phyloP scores from a whole-genome alignment of 1,139 yeast genomes.

The Yamadazyma trypodendri region DNA sequence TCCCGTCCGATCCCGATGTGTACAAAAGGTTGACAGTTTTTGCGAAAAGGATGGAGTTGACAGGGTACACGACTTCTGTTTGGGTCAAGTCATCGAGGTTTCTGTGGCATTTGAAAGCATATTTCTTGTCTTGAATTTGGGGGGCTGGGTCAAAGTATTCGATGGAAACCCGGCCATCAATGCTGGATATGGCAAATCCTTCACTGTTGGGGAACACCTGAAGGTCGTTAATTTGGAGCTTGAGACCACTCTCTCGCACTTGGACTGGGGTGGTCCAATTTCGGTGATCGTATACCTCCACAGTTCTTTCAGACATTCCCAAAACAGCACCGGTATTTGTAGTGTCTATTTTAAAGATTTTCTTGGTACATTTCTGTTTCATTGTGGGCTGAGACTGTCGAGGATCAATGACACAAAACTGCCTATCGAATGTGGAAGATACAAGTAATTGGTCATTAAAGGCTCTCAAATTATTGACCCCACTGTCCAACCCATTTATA shows the following conservation, averaged over 20 bases:
- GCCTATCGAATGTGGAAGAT: slow-evolving; percentile 11
- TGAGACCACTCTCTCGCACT: slow-evolving; percentile 66
- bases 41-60: slow-evolving; percentile 64
- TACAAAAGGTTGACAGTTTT: slow-evolving; percentile 49
- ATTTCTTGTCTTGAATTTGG: slow-evolving; percentile 43
- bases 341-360: slow-evolving; percentile 67
- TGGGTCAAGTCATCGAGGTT: slow-evolving; percentile 37
- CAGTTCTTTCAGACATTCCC: slow-evolving; percentile 53
- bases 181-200: slow-evolving; percentile 78
- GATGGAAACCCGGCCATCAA: slow-evolving; percentile 85
- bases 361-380: slow-evolving; percentile 26
- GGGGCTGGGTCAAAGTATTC: slow-evolving; percentile 63
- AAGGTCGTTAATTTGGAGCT: slow-evolving; percentile 66
- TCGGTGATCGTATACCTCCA: slow-evolving; percentile 60
- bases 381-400: slow-evolving; percentile 9
- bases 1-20: slow-evolving; percentile 81
- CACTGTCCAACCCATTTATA: slow-evolving; percentile 17
- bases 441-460: slow-evolving; percentile 16
- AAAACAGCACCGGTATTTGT: slow-evolving; percentile 49
- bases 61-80: slow-evolving; percentile 71
- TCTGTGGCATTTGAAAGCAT: slow-evolving; percentile 87
- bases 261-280: slow-evolving; percentile 45
- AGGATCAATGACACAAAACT: slow-evolving; percentile 17
- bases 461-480: slow-evolving; percentile 28
- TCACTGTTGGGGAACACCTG: slow-evolving; percentile 52